Percentiles rank a stretch among this genome's conserved stretches.
phyloP scores from a whole-genome alignment of 2,329 filamentous ascomycete species.

The Fusarium metavorans region DNA sequence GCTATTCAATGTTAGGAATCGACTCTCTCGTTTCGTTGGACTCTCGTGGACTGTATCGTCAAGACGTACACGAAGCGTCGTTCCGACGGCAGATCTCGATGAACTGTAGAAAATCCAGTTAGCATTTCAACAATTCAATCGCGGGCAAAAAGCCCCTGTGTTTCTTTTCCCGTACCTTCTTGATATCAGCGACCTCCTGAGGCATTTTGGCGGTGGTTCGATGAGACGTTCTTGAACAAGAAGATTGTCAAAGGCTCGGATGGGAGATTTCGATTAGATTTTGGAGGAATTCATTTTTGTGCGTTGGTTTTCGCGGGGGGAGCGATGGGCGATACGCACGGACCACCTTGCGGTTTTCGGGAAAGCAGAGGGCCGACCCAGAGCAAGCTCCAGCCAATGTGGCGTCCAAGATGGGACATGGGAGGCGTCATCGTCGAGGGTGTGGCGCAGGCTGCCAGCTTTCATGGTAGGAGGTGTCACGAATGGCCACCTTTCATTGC shows the following conservation, averaged over 20 bases:
- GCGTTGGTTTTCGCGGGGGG: conserved; percentile 46
- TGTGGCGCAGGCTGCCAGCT: conserved; percentile 7
- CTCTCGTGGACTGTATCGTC: conserved; percentile 7
- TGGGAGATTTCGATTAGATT: conserved; percentile 44
- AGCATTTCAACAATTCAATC: conserved; percentile 39
- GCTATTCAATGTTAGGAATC: conserved; percentile 63
- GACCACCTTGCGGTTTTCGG: conserved; percentile 38
- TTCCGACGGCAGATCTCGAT: conserved; percentile 99
- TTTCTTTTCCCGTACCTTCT: conserved; percentile 69
- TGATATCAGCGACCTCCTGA: conserved; percentile 98
- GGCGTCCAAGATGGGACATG: background rate
- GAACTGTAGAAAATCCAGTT: conserved; percentile 73
- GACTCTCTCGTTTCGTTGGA: conserved; percentile 15
- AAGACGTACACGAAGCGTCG: conserved; percentile 95
- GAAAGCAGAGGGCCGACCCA: conserved; percentile 38
- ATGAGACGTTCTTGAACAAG: conserved; percentile 44
- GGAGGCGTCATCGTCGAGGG: conserved; percentile 9
- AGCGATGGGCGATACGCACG: conserved; percentile 34
- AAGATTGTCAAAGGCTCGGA: conserved; percentile 42
- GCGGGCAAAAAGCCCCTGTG: conserved; percentile 5
- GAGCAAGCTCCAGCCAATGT: conserved; percentile 32
- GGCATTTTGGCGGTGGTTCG: conserved; percentile 84
- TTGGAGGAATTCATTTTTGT: conserved; percentile 50
- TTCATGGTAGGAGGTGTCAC: conserved; percentile 9
- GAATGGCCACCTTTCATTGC: conserved; percentile 41